Base-by-base conservation (phyloP, 2,329 filamentous ascomycete genomes). In the Thermothelomyces thermophilus region DNA sequence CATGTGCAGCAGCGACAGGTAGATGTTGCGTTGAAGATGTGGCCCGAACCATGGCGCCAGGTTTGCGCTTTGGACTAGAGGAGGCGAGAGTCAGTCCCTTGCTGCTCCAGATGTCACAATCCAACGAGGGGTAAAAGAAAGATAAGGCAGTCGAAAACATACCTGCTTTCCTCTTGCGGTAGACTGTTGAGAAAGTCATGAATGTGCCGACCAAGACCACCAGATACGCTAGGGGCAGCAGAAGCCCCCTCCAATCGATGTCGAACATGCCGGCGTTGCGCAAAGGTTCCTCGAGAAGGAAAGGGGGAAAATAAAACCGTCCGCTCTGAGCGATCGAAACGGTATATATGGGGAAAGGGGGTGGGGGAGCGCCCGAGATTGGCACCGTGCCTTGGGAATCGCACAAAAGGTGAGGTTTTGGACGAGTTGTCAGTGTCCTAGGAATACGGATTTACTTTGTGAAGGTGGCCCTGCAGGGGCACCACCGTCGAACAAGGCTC, bases 31-130 rank as follows among this genome's bases (percentile, higher is more conserved):
- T 70, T 93, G 87, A 45, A 94, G 75, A 67, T 98, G 90, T 46
- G 86, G 79, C 20, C 85, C 84, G 70, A 98, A 98, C 91, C 93
- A 98, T 60, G 91, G 90, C 59, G 87, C 89, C 54, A 98, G 82
- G 59, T 87, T 88, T 47, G 88, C 85, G 62, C 86, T 86, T 72
- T 89, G 82, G 58, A 75, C 86, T 90, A 58, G 19, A 47, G 51
- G 61, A 52, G 59, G 40, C 59, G 52, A 61, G 47, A 46, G 53
- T 58, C 56, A 58, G 54, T 19, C 48, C 52, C 5, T 14, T 5
- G 48, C 24, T 11, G 28, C 11, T 14, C 24, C 14, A 9, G n/a
- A 20, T 24, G 11, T 9, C 9, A 19, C 8, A 37, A 14, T 20
- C n/a, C 10, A 26, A 2, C 4, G 20, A 7, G 2, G 17, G 20